phyloP scores from a whole-genome alignment of 352 stramenopile species.

The Globisporangium heterothallicum region DNA sequence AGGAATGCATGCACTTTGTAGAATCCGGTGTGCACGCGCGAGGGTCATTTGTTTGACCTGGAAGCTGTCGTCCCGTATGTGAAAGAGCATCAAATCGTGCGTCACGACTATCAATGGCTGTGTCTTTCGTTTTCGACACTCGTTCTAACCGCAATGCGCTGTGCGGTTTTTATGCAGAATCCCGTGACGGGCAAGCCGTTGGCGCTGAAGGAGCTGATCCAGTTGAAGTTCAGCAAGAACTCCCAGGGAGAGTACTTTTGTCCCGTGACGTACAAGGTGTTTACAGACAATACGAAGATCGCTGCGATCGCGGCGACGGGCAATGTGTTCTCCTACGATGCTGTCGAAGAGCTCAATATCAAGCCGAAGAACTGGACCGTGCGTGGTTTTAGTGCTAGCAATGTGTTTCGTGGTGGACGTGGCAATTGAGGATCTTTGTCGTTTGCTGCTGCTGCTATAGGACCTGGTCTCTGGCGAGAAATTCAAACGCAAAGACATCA shows the following conservation, averaged over 20 bases:
- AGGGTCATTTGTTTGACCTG: constrained; percentile 97
- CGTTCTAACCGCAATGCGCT: background rate
- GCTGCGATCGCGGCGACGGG: constrained; percentile 67
- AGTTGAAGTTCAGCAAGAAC: constrained; percentile 82
- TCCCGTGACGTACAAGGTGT: constrained; percentile 97
- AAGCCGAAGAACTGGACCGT: constrained; percentile 96
- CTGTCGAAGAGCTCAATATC: constrained; percentile 97
- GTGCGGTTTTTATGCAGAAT: constrained; percentile 49
- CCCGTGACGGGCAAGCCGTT: constrained; percentile 92
- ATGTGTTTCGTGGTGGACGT: background rate
- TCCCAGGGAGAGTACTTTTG: constrained; percentile 74
- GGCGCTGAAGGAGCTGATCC: constrained; percentile 92
- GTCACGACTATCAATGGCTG: background rate
- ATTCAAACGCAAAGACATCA: constrained; percentile 92
- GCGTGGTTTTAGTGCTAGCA: background rate
- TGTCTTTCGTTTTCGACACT: background rate
- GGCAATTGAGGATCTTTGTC: constrained; percentile 12
- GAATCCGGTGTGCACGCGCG: constrained; percentile 92
- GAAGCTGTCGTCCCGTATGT: constrained; percentile 95
- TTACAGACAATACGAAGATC: constrained; percentile 87
- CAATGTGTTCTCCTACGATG: constrained; percentile 98
- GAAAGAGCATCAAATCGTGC: constrained; percentile 91
- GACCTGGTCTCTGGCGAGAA: constrained; percentile 92
- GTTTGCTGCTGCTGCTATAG: constrained; percentile 15
- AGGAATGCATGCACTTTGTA: constrained; percentile 18